Percentiles rank a stretch among this genome's conserved stretches.
These are phyloP conservation scores for Stagonosporopsis chrysanthemi DNA, from an alignment of 2,329 filamentous ascomycete genomes.

Conservation along the genomic window DNA sequence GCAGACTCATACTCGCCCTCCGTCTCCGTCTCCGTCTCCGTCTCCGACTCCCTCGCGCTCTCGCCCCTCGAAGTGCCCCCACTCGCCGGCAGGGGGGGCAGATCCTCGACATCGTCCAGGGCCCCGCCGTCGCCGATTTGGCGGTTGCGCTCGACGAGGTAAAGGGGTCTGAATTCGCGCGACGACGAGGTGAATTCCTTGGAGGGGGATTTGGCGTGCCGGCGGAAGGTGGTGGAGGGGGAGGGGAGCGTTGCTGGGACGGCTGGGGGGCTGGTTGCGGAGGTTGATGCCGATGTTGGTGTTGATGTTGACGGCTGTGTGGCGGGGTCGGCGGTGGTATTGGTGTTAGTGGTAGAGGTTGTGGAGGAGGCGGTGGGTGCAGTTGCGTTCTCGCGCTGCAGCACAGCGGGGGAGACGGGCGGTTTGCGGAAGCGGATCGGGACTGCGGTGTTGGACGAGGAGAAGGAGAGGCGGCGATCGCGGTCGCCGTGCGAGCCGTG, in stretches of 20 bases:
- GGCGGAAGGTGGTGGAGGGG: conserved; percentile 53
- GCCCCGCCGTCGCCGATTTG: conserved; percentile 39
- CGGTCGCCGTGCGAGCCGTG: too few relatives aligned
- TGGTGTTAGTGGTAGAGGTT: too few relatives aligned
- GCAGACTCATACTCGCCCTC: conserved; percentile 56
- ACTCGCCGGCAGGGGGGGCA: conserved; percentile 62
- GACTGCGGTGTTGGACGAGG: conserved; percentile 56
- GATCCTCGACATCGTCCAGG: conserved; percentile 43
- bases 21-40: conserved; percentile 42
- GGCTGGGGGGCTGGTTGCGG: conserved; percentile 24
- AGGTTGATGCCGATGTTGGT: conserved; percentile 25
- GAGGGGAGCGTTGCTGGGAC: conserved; percentile 42
- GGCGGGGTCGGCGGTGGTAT: conserved; percentile 37
- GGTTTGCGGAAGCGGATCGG: conserved; percentile 64
- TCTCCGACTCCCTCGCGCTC: not conserved
- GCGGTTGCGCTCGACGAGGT: conserved; percentile 73
- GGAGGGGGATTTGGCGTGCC: conserved; percentile 58
- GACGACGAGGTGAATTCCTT: conserved; percentile 62
- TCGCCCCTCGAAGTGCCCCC: conserved; percentile 43
- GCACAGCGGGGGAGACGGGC: conserved; percentile 50
- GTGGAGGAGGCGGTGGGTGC: too few relatives aligned
- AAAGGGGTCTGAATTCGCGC: conserved; percentile 80
- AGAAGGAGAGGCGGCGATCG: conserved; percentile 39
- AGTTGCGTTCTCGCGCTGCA: conserved; percentile 52
- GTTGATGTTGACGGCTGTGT: conserved; percentile 27